Base-by-base conservation (phyloP, 257 asterid genomes). In the Ligustrum vulgare region DNA sequence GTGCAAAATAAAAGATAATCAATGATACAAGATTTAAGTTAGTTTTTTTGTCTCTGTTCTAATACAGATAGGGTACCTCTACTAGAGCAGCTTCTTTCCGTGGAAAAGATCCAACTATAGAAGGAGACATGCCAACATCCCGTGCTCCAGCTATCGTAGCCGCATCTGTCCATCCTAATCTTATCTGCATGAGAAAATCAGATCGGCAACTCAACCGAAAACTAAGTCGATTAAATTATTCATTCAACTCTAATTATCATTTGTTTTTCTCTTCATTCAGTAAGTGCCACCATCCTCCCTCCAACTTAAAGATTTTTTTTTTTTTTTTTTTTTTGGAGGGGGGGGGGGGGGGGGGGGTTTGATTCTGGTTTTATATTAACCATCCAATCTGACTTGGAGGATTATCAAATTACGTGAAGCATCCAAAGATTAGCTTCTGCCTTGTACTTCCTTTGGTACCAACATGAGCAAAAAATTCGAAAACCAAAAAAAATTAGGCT, bases 131-230 rank as follows among this genome's bases (percentile, higher is more conserved):
- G 33, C 93, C 96, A 68, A 76, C 85, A 73, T 88, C 99, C 89
- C 93, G 87, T 33, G 98, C 98, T 82, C 98, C 97, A 37, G 97
- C 90, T 72, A 92, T 84, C 97, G 92, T 88, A 25, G 99, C 93
- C 6, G 91, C 88, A 76, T 94, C 98, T 74, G 80, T 88, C 99
- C 99, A 94, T 77, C 99, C 99, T 75, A 89, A 76, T 78, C 47
- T 39, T 39, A 39, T 39, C 99, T 94, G 95, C 78, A 74, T 20
- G 78, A 70, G 47, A 78, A 84, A 77, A 56, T 64, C 71, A 65
- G 20, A 73, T 72, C 73, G 71, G 75, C 79, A 78, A 71, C 47
- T 39, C 60, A 81, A 37, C 47, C 15, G 3, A 60, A 63, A 72
- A 68, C 51, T 70, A 75, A 78, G 72, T 43, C 31, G 5, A 22